These are phyloP conservation scores for Teratosphaeria zuluensis DNA, from an alignment of 2,329 filamentous ascomycete genomes.

Conservation along the genomic window DNA sequence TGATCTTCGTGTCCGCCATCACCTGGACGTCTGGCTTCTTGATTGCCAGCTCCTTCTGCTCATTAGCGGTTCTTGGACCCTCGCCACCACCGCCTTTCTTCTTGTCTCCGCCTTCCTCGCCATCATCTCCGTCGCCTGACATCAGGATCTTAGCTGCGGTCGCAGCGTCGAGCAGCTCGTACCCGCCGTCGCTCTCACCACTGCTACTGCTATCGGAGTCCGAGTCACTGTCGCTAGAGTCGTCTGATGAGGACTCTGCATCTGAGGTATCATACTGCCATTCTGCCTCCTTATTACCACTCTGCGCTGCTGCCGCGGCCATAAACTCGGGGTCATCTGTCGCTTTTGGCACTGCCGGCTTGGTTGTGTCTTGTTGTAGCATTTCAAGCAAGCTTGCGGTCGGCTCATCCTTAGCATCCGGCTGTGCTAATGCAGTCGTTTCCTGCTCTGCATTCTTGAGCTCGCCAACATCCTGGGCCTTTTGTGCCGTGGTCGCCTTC, in stretches of 20 bases:
- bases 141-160: slow-evolving; percentile 80
- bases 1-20: slow-evolving; percentile 65
- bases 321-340: slow-evolving; percentile 33
- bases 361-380: background rate
- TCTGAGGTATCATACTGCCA: slow-evolving; percentile 64
- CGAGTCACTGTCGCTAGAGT: slow-evolving; percentile 25
- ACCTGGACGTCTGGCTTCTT: slow-evolving; percentile 68
- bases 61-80: slow-evolving; percentile 71
- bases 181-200: slow-evolving; percentile 50
- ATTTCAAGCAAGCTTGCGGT: background rate
- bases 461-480: background rate
- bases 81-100: slow-evolving; percentile 28
- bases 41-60: slow-evolving; percentile 43
- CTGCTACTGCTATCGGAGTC: slow-evolving; percentile 32
- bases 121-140: slow-evolving; percentile 69
- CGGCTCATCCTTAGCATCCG: background rate
- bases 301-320: slow-evolving; percentile 35
- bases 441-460: background rate
- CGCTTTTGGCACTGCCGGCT: slow-evolving; percentile 4
- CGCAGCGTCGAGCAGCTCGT: slow-evolving; percentile 66
- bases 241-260: slow-evolving; percentile 52
- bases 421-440: background rate
- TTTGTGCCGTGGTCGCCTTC: background rate
- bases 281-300: slow-evolving; percentile 53
- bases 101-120: slow-evolving; percentile 53